Base-by-base conservation (phyloP, 1,284 basidiomycete genomes). In the Coniophora puteana region DNA sequence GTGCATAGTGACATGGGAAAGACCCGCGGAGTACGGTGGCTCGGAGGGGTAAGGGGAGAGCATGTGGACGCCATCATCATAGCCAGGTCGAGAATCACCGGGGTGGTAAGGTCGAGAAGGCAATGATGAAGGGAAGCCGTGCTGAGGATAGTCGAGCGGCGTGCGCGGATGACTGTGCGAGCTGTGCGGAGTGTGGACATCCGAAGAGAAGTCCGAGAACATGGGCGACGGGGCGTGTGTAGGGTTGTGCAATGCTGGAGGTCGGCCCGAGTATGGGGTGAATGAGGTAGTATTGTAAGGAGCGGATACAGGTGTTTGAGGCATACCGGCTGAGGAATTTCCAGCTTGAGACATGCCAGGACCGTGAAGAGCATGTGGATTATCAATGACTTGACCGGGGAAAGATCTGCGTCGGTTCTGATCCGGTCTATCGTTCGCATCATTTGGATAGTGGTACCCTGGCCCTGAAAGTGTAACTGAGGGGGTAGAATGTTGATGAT, bases 401-500 rank as follows among this genome's bases (percentile, higher is more conserved):
- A 50, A 48, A 8, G 59, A 54, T 27, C 36, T 52, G 43, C 48
- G 45, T 12, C 44, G 48, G 5, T 38, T n/a, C 14, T 39, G 42
- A 23, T 35, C 8, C 40, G 26, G 5, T 43, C 43, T 16, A 16
- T 49, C 41, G 5, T 30, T 36, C 5, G 2, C 17, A 16, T 55
- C 44, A 10, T 36, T 49, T 22, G 37, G 30, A 25, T 48, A 62
- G 8, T 39, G 46, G 36, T 56, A 48, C 17, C 39, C 44, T 16
- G 48, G 20, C 13, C 17, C 28, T n/a, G 46, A 20, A 14, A 62
- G 43, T 28, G 38, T 5, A 2, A 56, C 53, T 48, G 61, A 1
- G 69, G 66, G n/a, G 62, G 59, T 16, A 69, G 69, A 21, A 69
- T 56, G 45, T 69, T 66, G 58, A 69, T 61, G 17, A 52, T 46